Evolutionary conservation across 2,329 filamentous ascomycete genomes (phyloP).

Genomic region (Xylariales sp.): DNA sequence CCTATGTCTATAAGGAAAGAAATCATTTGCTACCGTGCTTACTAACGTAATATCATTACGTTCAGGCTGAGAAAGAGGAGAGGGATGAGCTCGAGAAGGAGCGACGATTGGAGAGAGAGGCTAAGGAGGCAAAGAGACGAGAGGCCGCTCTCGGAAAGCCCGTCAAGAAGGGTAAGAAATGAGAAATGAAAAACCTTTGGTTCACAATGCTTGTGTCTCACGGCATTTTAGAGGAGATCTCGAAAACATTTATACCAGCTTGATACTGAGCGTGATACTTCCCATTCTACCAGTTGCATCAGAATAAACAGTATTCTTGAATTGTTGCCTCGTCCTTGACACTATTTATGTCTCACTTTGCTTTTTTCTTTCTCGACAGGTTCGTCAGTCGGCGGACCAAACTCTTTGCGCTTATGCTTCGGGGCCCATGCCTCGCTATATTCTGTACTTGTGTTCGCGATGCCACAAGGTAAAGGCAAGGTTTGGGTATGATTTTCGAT

Average conservation of each 20-base stretch:
- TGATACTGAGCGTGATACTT: not conserved
- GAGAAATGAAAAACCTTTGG: constrained; percentile 50
- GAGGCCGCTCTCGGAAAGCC: constrained; percentile 61
- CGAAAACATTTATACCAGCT: constrained; percentile 1
- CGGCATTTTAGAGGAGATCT: constrained; percentile 2
- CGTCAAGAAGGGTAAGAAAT: constrained; percentile 60
- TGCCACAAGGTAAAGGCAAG: no score
- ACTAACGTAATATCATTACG: constrained; percentile 41
- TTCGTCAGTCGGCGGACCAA: not conserved
- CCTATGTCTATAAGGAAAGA: not conserved
- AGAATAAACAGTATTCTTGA: not conserved
- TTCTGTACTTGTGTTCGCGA: not conserved
- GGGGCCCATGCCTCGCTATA: not conserved
- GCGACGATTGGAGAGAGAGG: constrained; percentile 63
- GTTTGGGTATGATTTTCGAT: no score
- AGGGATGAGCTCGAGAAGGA: constrained; percentile 62
- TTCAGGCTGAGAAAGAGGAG: constrained; percentile 69
- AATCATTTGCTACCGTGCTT: not conserved
- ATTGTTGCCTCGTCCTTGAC: not conserved
- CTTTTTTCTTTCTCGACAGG: not conserved
- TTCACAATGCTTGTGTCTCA: not conserved
- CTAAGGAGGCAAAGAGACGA: constrained; percentile 66
- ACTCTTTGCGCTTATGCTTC: not conserved
- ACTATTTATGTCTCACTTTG: not conserved
- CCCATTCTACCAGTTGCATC: not conserved